These are phyloP conservation scores for Tanacetum coccineum DNA, from an alignment of 129 eudicot genomes.

Conservation along the genomic window DNA sequence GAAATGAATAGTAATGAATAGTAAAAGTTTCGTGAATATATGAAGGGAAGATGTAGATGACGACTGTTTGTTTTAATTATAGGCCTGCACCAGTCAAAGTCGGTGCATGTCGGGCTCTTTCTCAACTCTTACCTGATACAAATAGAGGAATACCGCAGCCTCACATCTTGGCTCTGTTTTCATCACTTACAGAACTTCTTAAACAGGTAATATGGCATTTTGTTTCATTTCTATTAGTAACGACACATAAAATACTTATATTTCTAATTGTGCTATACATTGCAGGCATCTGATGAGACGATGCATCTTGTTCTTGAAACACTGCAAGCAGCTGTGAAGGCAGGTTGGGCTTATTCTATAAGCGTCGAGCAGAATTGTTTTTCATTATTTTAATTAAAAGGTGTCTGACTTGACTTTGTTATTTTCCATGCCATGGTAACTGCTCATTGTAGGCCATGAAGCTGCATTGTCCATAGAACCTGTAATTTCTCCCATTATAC, in stretches of 20 bases:
- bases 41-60: background rate
- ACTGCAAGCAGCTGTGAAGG: slow-evolving; percentile 72
- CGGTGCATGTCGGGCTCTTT: slow-evolving; percentile 90
- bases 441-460: slow-evolving; percentile 58
- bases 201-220: slow-evolving; percentile 54
- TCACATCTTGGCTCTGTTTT: slow-evolving; percentile 59
- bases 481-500: slow-evolving; percentile 80
- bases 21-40: too few relatives aligned
- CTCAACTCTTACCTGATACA: slow-evolving; percentile 75
- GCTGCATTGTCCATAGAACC: slow-evolving; percentile 73
- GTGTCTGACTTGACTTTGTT: too few relatives aligned
- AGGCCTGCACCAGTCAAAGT: slow-evolving; percentile 95
- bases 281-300: slow-evolving; percentile 93
- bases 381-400: background rate
- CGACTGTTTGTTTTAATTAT: slow-evolving; percentile 9
- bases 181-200: slow-evolving; percentile 86
- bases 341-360: slow-evolving; percentile 48
- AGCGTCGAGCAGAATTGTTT: background rate
- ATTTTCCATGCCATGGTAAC: slow-evolving; percentile 14
- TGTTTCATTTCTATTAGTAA: background rate
- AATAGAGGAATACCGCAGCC: slow-evolving; percentile 61
- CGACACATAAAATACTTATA: slow-evolving; percentile 19
- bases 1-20: too few relatives aligned
- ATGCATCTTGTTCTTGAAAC: slow-evolving; percentile 98
- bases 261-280: slow-evolving; percentile 16